Evolutionary conservation across 2,329 filamentous ascomycete species (phyloP).

Genomic region (Rhynchosporium agropyri): DNA sequence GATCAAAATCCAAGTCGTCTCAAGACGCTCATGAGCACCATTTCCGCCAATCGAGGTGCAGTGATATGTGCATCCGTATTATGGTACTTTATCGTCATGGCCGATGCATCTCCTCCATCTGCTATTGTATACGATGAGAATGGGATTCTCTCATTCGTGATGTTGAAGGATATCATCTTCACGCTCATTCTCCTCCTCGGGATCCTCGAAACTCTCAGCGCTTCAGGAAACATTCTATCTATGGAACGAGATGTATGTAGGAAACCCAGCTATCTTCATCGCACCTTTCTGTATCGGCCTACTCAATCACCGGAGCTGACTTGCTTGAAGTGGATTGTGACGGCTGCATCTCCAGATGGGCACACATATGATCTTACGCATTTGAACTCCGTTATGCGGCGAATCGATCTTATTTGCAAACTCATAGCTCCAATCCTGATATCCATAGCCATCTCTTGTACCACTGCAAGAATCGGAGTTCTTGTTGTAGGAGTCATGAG

Average conservation of each 20-base stretch:
- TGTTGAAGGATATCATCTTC: conserved; percentile 43
- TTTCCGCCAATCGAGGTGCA: conserved; percentile 47
- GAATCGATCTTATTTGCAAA: conserved; percentile 61
- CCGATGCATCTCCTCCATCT: conserved; percentile 2
- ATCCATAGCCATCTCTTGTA: conserved; percentile 49
- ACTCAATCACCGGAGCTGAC: too few species aligned
- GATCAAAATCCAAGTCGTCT: conserved; percentile 46
- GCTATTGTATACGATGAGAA: background rate
- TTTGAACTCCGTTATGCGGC: conserved; percentile 57
- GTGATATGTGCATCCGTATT: conserved; percentile 47
- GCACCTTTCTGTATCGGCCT: too few species aligned
- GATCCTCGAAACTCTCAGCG: conserved; percentile 48
- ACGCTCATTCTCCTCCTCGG: conserved; percentile 45
- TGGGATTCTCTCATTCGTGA: background rate
- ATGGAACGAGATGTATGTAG: conserved; percentile 48
- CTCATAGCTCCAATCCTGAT: conserved; percentile 56
- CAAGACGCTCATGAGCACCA: conserved; percentile 47
- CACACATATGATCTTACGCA: conserved; percentile 46
- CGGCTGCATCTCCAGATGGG: conserved; percentile 42
- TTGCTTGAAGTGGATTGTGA: conserved; percentile 44
- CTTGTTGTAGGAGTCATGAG: conserved; percentile 51
- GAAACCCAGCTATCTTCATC: too few species aligned
- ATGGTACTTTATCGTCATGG: conserved; percentile 45
- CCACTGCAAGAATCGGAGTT: conserved; percentile 49
- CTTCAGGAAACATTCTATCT: conserved; percentile 48